These are phyloP conservation scores for Monosporascus sp. DNA, from an alignment of 2,329 filamentous ascomycete genomes.

Conservation along the genomic window DNA sequence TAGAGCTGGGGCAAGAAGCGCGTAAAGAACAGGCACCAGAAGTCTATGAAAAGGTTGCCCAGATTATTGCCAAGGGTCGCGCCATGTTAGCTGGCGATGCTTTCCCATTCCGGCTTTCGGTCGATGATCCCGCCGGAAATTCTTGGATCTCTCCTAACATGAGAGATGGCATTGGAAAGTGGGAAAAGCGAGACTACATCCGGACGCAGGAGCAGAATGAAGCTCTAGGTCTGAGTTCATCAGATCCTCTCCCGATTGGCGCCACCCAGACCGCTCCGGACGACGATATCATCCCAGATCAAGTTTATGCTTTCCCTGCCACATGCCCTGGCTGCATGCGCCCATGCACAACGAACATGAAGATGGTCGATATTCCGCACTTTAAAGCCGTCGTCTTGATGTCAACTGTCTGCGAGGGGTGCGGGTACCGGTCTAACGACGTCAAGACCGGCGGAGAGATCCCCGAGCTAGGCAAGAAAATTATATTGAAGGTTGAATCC, in stretches of 20 bases:
- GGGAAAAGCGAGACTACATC: slow-evolving; percentile 77
- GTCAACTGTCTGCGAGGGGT: slow-evolving; percentile 86
- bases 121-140: slow-evolving; percentile 92
- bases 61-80: slow-evolving; percentile 66
- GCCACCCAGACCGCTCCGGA: slow-evolving; percentile 41
- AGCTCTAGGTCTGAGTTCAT: slow-evolving; percentile 64
- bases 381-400: slow-evolving; percentile 97
- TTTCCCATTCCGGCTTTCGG: slow-evolving; percentile 81
- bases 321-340: slow-evolving; percentile 88
- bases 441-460: slow-evolving; percentile 96
- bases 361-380: slow-evolving; percentile 96
- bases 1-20: slow-evolving; percentile 75
- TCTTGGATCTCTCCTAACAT: slow-evolving; percentile 91
- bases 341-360: slow-evolving; percentile 88
- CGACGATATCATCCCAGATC: slow-evolving; percentile 84
- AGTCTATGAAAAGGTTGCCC: slow-evolving; percentile 69
- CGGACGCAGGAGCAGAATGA: slow-evolving; percentile 84
- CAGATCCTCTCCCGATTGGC: slow-evolving; percentile 44
- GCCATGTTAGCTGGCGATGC: slow-evolving; percentile 71
- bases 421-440: slow-evolving; percentile 92
- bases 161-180: slow-evolving; percentile 76
- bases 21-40: slow-evolving; percentile 75
- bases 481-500: slow-evolving; percentile 67
- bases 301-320: slow-evolving; percentile 89
- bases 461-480: slow-evolving; percentile 77